phyloP scores from a whole-genome alignment of 192 early-diverging fungal species.

The Entophlyctis helioformis region DNA sequence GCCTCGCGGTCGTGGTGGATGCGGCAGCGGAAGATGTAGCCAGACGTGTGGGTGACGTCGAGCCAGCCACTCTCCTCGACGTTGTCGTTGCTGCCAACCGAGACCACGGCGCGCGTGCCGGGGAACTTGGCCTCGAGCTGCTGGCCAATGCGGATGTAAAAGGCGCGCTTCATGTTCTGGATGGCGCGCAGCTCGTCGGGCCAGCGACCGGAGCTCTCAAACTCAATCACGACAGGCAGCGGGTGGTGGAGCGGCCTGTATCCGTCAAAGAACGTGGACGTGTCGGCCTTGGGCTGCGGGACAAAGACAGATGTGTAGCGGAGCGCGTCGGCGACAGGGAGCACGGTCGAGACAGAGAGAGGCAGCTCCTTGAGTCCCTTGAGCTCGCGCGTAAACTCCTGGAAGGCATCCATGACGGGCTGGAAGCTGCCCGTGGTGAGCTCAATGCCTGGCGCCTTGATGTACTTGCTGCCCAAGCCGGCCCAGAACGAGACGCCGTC shows the following conservation, averaged over 20 bases:
- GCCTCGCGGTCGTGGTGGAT: constrained; percentile 64
- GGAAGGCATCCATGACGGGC: constrained; percentile 50
- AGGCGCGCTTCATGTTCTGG: constrained; percentile 82
- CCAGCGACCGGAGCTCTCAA: constrained; percentile 77
- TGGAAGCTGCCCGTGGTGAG: constrained; percentile 40
- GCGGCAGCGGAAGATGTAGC: constrained; percentile 72
- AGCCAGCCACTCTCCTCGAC: constrained; percentile 12
- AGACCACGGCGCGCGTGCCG: constrained; percentile 31
- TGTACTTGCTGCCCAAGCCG: constrained; percentile 49
- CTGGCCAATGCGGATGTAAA: constrained; percentile 67
- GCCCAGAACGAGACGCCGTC: constrained; percentile 46
- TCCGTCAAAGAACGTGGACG: constrained; percentile 1
- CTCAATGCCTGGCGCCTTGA: constrained; percentile 33
- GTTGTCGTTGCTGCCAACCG: constrained; percentile 9
- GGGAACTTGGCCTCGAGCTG: constrained; percentile 27
- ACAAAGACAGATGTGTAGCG: constrained; percentile 64
- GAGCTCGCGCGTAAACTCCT: constrained; percentile 50
- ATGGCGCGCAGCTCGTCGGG: constrained; percentile 79
- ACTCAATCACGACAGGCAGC: constrained; percentile 68
- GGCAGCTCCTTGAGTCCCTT: constrained; percentile 53
- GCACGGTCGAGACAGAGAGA: constrained; percentile 45
- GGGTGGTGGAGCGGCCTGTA: constrained; percentile 14
- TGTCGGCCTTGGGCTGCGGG: constrained; percentile 43
- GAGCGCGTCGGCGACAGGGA: constrained; percentile 47
- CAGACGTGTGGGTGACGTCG: constrained; percentile 57